A percentile compares a stretch with the other conserved stretches of the same genome.
Conservation (phyloP, 495 filamentous ascomycete genomes). For the Daldinia concentrica region DNA sequence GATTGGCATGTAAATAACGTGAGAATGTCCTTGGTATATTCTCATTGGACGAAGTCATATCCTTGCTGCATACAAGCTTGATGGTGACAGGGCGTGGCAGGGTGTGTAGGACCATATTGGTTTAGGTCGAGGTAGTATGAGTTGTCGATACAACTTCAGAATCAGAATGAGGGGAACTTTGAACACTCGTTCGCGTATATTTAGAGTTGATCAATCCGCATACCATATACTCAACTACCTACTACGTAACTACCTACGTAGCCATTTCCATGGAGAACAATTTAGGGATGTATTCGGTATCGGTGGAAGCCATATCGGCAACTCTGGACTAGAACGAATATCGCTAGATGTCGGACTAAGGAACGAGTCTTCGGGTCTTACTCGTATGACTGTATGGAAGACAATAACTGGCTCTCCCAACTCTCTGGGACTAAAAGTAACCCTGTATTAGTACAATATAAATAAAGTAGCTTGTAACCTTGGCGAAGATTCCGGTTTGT, state of each 20-base stretch:
- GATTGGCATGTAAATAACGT: slow-evolving; percentile 22
- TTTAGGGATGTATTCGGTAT: neutral
- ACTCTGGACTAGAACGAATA: neutral
- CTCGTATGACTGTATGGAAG: slow-evolving; percentile 3
- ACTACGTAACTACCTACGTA: slow-evolving; percentile 2
- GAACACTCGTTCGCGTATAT: neutral
- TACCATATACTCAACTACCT: neutral
- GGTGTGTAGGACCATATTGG: slow-evolving; percentile 40
- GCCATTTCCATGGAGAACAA: neutral
- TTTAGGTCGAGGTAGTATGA: slow-evolving; percentile 25
- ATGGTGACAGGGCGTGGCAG: slow-evolving; percentile 39
- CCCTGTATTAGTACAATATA: neutral
- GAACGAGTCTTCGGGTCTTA: neutral
- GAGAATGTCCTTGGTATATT: slow-evolving; percentile 9
- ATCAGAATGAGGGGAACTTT: slow-evolving; percentile 11
- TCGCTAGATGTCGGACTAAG: neutral
- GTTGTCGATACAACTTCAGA: slow-evolving; percentile 32
- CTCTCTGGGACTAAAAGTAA: slow-evolving; percentile 12
- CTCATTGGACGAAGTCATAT: slow-evolving; percentile 26
- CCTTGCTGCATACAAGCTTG: slow-evolving; percentile 29
- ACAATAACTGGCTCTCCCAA: neutral
- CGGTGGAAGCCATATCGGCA: neutral
- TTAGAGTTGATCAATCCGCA: neutral
- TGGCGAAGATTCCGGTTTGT: slow-evolving; percentile 14
- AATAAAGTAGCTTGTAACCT: slow-evolving; percentile 29